Base-by-base conservation (phyloP, 192 early-diverging fungal genomes). In the Gigaspora rosea region DNA sequence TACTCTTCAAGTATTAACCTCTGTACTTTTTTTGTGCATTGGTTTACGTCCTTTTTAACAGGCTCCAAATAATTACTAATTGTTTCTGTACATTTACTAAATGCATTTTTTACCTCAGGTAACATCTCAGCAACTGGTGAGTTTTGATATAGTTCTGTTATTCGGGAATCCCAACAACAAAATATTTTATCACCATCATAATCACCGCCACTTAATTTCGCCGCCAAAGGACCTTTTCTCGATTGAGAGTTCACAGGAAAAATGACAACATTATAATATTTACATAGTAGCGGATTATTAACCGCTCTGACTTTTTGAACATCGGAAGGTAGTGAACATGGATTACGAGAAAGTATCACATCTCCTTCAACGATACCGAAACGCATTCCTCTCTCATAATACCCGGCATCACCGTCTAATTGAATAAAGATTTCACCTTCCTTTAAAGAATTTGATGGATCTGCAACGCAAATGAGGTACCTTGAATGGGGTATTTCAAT, bases 141-240 rank as follows among this genome's bases (percentile, higher is more conserved):
- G 20, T 73, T 74, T 7, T 46, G 22, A 49, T 72, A 83, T 0
- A 35, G 36, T 15, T 78, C 48, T 8, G 76, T 80, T 3, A 83
- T 65, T 20, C 73, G 71, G 9, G 77, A 66, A 78, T 83, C 82
- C 82, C 82, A 83, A 36, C 80, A 83, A 66, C 80, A 81, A 61
- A 83, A 83, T 32, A 83, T 80, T 36, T 73, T 71, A 20, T 76
- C 75, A 3, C 75, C 75, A 67, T 76, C 75, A 46, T 76, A 76
- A 52, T 76, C 75, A 51, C 75, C 75, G 7, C 75, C 75, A 67
- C 59, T 64, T 20, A 76, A 41, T 4, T 57, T n/a, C 52, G 18
- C 63, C 8, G 50, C 75, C 8, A 76, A 13, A 12, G 75, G 67
- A 15, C 50, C 51, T 57, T 76, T 63, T 6, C 41, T 32, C 22